Percentiles rank a stretch among this genome's conserved stretches.
These are phyloP conservation scores for Porphyrellus sp. DNA, from an alignment of 1,284 basidiomycete species.

Conservation along the genomic window DNA sequence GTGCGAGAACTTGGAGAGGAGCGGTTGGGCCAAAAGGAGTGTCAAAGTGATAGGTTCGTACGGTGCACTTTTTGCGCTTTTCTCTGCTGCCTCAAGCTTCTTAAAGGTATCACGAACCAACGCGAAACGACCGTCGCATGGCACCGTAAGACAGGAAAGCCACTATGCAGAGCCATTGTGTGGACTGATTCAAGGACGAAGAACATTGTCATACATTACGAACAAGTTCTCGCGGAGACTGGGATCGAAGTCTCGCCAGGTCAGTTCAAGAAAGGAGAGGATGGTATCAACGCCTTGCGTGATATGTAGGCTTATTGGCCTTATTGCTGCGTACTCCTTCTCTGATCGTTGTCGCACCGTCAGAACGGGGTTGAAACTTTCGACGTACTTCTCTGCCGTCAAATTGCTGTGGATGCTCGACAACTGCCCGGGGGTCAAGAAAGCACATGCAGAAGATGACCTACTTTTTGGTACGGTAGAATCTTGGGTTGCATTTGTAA, in stretches of 20 bases:
- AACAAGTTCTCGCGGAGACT: slow-evolving; percentile 66
- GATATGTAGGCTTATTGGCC: slow-evolving; percentile 52
- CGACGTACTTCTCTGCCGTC: slow-evolving; percentile 95
- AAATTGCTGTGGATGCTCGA: slow-evolving; percentile 98
- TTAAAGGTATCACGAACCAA: slow-evolving; percentile 91
- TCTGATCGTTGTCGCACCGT: neutral
- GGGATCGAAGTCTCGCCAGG: slow-evolving; percentile 77
- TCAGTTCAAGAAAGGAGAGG: slow-evolving; percentile 64
- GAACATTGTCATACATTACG: slow-evolving; percentile 74
- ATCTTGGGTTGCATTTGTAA: slow-evolving; percentile 90
- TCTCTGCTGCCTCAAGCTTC: neutral
- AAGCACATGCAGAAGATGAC: slow-evolving; percentile 81
- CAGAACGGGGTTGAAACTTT: slow-evolving; percentile 89
- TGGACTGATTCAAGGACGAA: slow-evolving; percentile 96
- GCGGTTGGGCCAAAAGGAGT: slow-evolving; percentile 74
- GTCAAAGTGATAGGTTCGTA: slow-evolving; percentile 87
- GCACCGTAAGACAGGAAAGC: slow-evolving; percentile 87
- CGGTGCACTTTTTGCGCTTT: slow-evolving; percentile 12
- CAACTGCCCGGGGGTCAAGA: slow-evolving; percentile 74
- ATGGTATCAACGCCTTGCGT: slow-evolving; percentile 64
- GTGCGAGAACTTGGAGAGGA: slow-evolving; percentile 67
- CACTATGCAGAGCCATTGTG: slow-evolving; percentile 87
- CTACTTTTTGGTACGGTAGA: slow-evolving; percentile 94
- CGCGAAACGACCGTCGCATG: slow-evolving; percentile 95
- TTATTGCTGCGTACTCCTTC: neutral